Conservation (phyloP, 805 yeast genomes). For the Ogataea neopini region DNA sequence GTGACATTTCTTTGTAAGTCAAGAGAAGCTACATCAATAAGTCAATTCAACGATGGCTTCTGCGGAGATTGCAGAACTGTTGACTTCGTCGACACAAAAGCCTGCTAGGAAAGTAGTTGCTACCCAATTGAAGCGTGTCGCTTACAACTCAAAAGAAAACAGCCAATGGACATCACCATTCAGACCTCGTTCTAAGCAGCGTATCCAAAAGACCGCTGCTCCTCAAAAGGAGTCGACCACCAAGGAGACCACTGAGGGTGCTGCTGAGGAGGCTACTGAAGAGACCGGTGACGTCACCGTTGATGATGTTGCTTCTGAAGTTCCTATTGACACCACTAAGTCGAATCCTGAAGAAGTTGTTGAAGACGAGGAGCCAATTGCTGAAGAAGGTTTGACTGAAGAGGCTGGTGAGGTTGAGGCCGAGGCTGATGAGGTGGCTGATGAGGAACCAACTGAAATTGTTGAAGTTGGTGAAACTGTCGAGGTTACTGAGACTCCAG, state of each 20-base stretch:
- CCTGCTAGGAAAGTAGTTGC: constrained; percentile 14
- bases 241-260: constrained; percentile 1
- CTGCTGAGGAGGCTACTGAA: constrained; percentile 8
- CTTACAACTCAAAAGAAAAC: constrained; percentile 17
- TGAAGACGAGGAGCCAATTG: constrained; percentile 23
- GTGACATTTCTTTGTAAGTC: not conserved
- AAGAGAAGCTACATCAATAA: not conserved
- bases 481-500: constrained; percentile 2
- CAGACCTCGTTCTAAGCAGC: constrained; percentile 21
- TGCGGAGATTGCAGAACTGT: constrained; percentile 22
- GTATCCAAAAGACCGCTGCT: constrained; percentile 4
- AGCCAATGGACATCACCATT: constrained; percentile 33
- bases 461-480: constrained; percentile 17
- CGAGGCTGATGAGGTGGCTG: constrained; percentile 11
- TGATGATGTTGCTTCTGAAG: constrained; percentile 18
- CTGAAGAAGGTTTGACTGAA: constrained; percentile 9
- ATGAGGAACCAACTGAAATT: not conserved
- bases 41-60: constrained; percentile 18
- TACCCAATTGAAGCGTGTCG: constrained; percentile 26
- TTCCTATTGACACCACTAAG: constrained; percentile 11
- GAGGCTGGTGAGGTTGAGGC: constrained; percentile 19
- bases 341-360: constrained; percentile 16
- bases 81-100: constrained; percentile 13
- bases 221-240: not conserved
- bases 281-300: constrained; percentile 8